Evolutionary conservation across 2,329 filamentous ascomycete genomes (phyloP).

Genomic region (Cladosporium sp.): DNA sequence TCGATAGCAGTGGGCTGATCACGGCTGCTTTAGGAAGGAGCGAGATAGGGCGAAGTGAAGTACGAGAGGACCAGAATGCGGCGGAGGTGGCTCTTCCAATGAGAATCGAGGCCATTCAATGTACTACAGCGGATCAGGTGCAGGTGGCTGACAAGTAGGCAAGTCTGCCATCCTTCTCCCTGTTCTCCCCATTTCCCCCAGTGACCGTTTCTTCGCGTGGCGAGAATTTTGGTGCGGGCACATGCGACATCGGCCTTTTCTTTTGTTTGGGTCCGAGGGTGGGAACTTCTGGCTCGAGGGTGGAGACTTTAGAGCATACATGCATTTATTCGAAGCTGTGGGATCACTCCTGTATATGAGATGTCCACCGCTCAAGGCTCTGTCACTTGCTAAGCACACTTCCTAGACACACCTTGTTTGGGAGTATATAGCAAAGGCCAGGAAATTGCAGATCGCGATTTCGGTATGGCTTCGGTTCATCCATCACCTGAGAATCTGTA

Average conservation of each 20-base stretch:
- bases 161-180: neutral
- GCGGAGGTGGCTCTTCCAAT: constrained; percentile 19
- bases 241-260: neutral
- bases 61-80: constrained; percentile 15
- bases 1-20: constrained; percentile 1
- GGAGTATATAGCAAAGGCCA: neutral
- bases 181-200: constrained; percentile 2
- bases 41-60: constrained; percentile 15
- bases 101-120: constrained; percentile 19
- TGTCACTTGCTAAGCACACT: neutral
- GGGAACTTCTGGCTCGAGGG: neutral
- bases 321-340: neutral
- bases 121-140: neutral
- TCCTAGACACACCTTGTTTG: neutral
- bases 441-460: neutral
- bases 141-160: neutral
- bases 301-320: neutral
- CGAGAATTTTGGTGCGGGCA: neutral
- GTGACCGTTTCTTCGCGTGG: neutral
- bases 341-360: neutral
- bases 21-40: constrained; percentile 17
- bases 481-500: neutral
- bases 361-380: neutral
- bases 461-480: neutral
- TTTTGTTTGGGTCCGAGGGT: neutral